These are phyloP conservation scores for Biscogniauxia mediterranea DNA, from an alignment of 2,329 filamentous ascomycete genomes.

Conservation along the genomic window DNA sequence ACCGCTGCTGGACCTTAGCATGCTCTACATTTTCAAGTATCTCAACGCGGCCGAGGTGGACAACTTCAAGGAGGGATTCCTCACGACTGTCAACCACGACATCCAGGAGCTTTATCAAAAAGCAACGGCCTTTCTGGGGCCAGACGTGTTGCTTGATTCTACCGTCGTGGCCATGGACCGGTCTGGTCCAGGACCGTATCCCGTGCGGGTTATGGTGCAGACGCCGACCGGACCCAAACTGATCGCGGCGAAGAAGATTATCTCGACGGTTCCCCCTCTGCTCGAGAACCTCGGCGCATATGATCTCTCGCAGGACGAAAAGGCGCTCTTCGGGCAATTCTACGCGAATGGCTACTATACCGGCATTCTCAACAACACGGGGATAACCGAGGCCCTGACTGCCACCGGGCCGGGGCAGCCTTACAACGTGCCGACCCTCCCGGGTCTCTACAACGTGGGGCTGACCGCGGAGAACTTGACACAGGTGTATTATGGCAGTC, in stretches of 20 bases:
- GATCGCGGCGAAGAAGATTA: constrained; percentile 39
- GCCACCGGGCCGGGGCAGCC: not conserved
- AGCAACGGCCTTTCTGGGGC: constrained; percentile 4
- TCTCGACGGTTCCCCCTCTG: constrained; percentile 42
- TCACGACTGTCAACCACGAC: constrained; percentile 8
- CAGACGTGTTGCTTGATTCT: constrained; percentile 10
- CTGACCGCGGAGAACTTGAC: not conserved
- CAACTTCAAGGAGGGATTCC: not conserved
- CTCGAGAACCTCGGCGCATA: constrained; percentile 35
- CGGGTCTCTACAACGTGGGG: constrained; percentile 1
- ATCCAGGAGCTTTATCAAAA: constrained; percentile 11
- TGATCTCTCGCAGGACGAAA: constrained; percentile 36
- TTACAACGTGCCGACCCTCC: constrained; percentile 8
- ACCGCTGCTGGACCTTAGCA: constrained; percentile 11
- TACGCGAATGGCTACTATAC: constrained; percentile 38
- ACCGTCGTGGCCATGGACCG: constrained; percentile 9
- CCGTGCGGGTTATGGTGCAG: constrained; percentile 26
- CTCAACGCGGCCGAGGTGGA: constrained; percentile 4
- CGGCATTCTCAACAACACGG: constrained; percentile 37
- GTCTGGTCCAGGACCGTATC: constrained; percentile 10
- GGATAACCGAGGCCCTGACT: constrained; percentile 20
- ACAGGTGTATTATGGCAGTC: constrained; percentile 12
- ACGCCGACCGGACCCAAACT: constrained; percentile 31
- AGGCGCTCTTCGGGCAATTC: constrained; percentile 37
- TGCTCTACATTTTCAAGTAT: constrained; percentile 21